Base-by-base conservation (phyloP, 352 stramenopile genomes). In the Phytophthora idaei region DNA sequence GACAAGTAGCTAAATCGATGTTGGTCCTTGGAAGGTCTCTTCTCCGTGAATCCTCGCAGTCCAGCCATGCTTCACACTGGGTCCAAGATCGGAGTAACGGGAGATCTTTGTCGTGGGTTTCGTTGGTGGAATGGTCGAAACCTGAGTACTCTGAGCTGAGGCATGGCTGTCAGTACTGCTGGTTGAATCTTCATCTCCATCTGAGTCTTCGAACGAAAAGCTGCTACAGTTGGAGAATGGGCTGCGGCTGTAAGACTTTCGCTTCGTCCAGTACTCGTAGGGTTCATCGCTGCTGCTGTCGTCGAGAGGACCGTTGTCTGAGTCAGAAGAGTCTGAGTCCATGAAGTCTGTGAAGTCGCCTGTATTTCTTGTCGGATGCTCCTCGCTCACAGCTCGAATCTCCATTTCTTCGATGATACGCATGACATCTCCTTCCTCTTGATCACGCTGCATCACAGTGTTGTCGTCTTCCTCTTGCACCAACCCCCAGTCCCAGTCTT, bases 211-310 rank as follows among this genome's bases (percentile, higher is more conserved):
- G 21, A 61, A 67, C 14, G 60, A 67, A 29, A 67, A 28, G 17
- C 60, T 61, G 41, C 60, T 61, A 27, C 50, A 56, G 32, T 50
- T 55, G 14, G 60, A 67, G 60, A 67, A 67, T 29, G 60, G 60
- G 21, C 60, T 67, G 31, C 17, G 41, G 14, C n/a, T 61, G 39
- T 51, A 67, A 5, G 50, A 54, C 42, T 14, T 50, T 29, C 41
- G 10, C 51, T 49, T 51, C 25, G 17, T 51, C 60, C 60, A 67
- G 32, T 52, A 67, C 41, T 67, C 60, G 42, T 61, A 58, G 1
- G 60, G 50, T 37, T 50, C 60, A 27, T 61, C 42, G 21, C 21
- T 44, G n/a, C 31, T 25, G 44, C 45, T 55, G 28, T 56, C 32
- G 10, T 49, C 27, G 5, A 44, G 9, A 14, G 4, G 9, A 21